Percentiles rank a stretch among this genome's conserved stretches.
phyloP scores from a whole-genome alignment of 371 early-diverging fungal genomes.

The Mycotypha africana region DNA sequence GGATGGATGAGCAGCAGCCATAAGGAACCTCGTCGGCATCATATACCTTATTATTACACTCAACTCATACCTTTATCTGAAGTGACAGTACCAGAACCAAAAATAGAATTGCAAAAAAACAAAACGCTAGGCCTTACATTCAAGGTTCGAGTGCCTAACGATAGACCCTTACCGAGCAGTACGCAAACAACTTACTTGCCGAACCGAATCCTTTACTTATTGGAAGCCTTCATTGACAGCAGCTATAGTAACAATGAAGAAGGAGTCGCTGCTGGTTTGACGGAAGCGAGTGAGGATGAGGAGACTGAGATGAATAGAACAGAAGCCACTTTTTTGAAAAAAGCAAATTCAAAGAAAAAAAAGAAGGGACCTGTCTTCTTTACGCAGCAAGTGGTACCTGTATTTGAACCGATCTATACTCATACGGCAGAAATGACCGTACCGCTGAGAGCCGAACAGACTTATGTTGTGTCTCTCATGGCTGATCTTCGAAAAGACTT shows the following conservation, averaged over 20 bases:
- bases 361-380: constrained; percentile 13
- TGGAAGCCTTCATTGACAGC: constrained; percentile 17
- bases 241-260: too few species aligned
- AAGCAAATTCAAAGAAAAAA: not conserved
- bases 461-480: constrained; percentile 3
- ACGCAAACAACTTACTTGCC: not conserved
- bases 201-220: constrained; percentile 12
- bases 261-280: too few species aligned
- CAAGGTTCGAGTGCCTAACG: constrained; percentile 13
- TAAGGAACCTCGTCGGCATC: too few species aligned
- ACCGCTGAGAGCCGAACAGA: constrained; percentile 12
- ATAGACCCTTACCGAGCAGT: constrained; percentile 14
- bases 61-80: not conserved
- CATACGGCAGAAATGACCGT: constrained; percentile 6
- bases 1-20: too few species aligned
- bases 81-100: constrained; percentile 1
- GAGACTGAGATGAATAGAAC: not conserved
- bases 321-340: too few species aligned
- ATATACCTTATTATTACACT: constrained; percentile 1
- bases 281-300: too few species aligned
- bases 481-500: not conserved
- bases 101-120: constrained; percentile 12
- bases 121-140: constrained; percentile 13
- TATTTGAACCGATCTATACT: constrained; percentile 14
- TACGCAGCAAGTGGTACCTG: constrained; percentile 4